Conservation (phyloP, 176 grass and related monocot species). For the Avena eriantha region DNA sequence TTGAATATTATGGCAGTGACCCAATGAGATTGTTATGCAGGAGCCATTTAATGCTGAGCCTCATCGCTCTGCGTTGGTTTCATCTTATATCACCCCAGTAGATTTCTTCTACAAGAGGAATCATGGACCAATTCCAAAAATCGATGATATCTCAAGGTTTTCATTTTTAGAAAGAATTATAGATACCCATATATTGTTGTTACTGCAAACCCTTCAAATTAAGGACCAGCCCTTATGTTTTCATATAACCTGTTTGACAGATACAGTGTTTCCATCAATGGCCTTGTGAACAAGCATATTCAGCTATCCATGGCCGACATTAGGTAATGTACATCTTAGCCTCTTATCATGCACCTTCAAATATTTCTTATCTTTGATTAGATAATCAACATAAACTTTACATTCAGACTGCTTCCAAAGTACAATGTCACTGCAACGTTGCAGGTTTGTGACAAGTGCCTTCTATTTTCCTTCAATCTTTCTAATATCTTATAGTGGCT, state of each 20-base stretch:
- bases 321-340: conserved; percentile 59
- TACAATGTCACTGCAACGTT: conserved; percentile 93
- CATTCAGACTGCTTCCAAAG: conserved; percentile 80
- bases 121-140: conserved; percentile 91
- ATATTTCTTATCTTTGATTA: conserved; percentile 24
- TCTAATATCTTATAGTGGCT: conserved; percentile 28
- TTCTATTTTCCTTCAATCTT: conserved; percentile 2
- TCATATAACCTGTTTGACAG: conserved; percentile 49
- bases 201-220: conserved; percentile 10
- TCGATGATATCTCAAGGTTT: conserved; percentile 79
- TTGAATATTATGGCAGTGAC: too few species aligned
- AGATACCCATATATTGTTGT: background rate
- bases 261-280: conserved; percentile 75
- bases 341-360: background rate
- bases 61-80: conserved; percentile 59
- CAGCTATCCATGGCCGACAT: conserved; percentile 81
- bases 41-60: conserved; percentile 99
- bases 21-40: conserved; percentile 44
- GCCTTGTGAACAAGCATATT: conserved; percentile 74
- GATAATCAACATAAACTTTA: conserved; percentile 43
- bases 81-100: conserved; percentile 84
- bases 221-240: background rate
- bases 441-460: conserved; percentile 56
- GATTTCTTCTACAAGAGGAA: conserved; percentile 99
- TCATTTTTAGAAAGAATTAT: conserved; percentile 36